Evolutionary conservation across 129 eudicot species (phyloP), one percentile per base, ranked within the genome.

Genomic region (Sambucus nigra): DNA sequence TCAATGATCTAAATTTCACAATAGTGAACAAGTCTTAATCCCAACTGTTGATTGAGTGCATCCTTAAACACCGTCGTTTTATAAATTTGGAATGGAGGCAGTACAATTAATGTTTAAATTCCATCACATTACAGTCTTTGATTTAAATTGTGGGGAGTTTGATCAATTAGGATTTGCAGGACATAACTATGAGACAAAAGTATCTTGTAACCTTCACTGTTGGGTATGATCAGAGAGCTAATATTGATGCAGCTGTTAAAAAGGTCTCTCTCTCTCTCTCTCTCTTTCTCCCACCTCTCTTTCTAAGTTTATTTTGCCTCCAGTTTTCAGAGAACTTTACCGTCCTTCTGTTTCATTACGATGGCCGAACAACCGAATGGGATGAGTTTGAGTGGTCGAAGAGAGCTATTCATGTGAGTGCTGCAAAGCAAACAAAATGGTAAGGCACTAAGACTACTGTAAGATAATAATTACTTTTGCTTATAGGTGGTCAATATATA

Each of bases 351-450:
- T 89, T 89, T 66, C 98, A 89, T 67, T 89, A 89, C 67, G 98
- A 89, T 68, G 83, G 83, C 41, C 81, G 73, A 39, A 73, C 81
- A 58, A 78, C 75, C 14, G 98, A 89, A 61, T 89, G 98, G 98
- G 77, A 89, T 65, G 81, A 81, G 53, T 84, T 76, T 59, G 95
- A 84, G 65, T 89, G 98, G 98, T 89, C 98, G 19, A 81, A 76
- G 69, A 68, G 69, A 22, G 95, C 94, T 7, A 89, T 89, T 61
- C 98, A 89, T 54, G 55, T 89, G 21, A 85, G 89, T 67, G 93
- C 80, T 32, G 64, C 18, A 5, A 85, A 81, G 70, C 98, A 89
- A 73, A 81, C 98, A 51, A 89, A 89, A 77, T 89, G 98, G 98
- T 85, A 62, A 71, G 59, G n/a, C n/a, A n/a, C n/a, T 35, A 29